These are phyloP conservation scores for Entrophospora sp. DNA, from an alignment of 192 early-diverging fungal genomes.

Conservation along the genomic window DNA sequence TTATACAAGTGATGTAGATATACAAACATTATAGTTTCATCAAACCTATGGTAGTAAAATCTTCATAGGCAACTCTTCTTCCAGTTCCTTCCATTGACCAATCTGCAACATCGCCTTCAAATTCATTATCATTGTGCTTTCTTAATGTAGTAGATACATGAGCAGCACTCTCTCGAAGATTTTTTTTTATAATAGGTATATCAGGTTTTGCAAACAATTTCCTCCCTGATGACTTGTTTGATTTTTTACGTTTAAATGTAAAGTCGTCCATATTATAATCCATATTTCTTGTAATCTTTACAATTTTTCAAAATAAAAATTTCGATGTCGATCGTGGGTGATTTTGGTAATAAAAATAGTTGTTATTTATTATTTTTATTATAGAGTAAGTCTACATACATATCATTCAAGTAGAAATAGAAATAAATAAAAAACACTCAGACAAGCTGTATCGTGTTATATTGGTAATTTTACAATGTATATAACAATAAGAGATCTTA, in stretches of 20 bases:
- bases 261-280: slow-evolving; percentile 12
- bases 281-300: too few relatives aligned
- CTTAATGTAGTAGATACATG: slow-evolving; percentile 8
- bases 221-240: not conserved
- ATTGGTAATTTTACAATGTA: too few relatives aligned
- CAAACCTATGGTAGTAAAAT: slow-evolving; percentile 57
- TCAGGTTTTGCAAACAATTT: slow-evolving; percentile 4
- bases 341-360: not conserved
- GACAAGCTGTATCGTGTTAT: too few relatives aligned
- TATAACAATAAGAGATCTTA: too few relatives aligned
- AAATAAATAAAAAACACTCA: too few relatives aligned
- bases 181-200: not conserved
- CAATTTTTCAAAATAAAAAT: not conserved
- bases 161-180: not conserved
- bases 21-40: not conserved
- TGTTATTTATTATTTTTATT: too few relatives aligned
- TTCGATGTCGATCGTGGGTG: too few relatives aligned
- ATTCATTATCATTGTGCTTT: slow-evolving; percentile 18
- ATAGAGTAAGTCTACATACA: too few relatives aligned
- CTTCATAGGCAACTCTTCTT: slow-evolving; percentile 37
- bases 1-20: not conserved
- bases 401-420: too few relatives aligned
- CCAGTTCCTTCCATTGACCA: slow-evolving; percentile 38
- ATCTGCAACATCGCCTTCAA: slow-evolving; percentile 29
- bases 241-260: slow-evolving; percentile 16